phyloP scores from a whole-genome alignment of 192 early-diverging fungal genomes.

The Backusella tuberculispora region DNA sequence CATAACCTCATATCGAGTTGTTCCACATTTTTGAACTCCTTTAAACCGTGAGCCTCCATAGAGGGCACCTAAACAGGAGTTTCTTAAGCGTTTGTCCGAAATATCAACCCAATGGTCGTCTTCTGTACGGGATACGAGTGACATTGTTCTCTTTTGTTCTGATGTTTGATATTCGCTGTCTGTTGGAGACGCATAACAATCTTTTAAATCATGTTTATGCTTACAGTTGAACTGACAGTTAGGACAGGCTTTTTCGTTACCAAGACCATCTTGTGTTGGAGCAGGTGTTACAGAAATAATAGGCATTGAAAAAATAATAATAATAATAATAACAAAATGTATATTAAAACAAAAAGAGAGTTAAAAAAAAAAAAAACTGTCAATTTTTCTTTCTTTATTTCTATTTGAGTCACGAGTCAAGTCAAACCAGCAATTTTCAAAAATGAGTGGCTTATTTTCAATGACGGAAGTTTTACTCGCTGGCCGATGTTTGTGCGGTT shows the following conservation, averaged over 20 bases:
- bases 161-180: neutral
- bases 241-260: neutral
- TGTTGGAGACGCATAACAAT: neutral
- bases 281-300: constrained; percentile 18
- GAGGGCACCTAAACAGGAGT: constrained; percentile 41
- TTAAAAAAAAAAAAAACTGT: constrained; percentile 10
- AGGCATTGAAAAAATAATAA: neutral
- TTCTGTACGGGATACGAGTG: constrained; percentile 27
- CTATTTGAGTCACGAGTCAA: constrained; percentile 2
- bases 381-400: constrained; percentile 19
- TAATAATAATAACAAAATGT: neutral
- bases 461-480: neutral
- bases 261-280: neutral
- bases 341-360: constrained; percentile 3
- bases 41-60: constrained; percentile 67
- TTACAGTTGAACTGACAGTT: constrained; percentile 11
- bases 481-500: too few relatives aligned
- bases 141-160: constrained; percentile 21
- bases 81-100: constrained; percentile 31
- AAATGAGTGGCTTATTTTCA: constrained; percentile 6
- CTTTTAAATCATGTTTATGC: constrained; percentile 6
- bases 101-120: constrained; percentile 37
- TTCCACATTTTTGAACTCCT: constrained; percentile 67
- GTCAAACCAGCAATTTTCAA: constrained; percentile 4
- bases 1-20: constrained; percentile 65